Percentiles rank a stretch among this genome's conserved stretches.
These are phyloP conservation scores for Petrea volubilis DNA, from an alignment of 257 asterid genomes.

Conservation along the genomic window DNA sequence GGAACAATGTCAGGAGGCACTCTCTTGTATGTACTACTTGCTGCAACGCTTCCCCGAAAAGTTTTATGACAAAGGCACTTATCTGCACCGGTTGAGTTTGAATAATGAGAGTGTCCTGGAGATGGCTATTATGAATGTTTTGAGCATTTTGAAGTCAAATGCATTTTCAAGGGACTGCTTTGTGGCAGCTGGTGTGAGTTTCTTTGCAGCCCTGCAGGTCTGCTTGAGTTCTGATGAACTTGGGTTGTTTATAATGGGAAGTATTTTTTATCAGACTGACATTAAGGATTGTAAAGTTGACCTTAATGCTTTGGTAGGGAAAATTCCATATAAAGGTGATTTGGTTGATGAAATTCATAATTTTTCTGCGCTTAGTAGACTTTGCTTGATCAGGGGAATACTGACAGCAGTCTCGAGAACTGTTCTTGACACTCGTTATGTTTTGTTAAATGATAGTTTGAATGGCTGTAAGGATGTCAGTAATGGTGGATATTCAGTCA, in stretches of 20 bases:
- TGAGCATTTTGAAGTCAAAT: conserved; percentile 64
- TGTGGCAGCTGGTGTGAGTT: conserved; percentile 97
- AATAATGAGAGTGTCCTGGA: conserved; percentile 36
- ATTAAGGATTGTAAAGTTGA: conserved; percentile 32
- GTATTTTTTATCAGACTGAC: conserved; percentile 55
- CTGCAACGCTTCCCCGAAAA: conserved; percentile 81
- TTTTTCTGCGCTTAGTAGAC: conserved; percentile 70
- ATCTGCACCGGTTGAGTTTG: conserved; percentile 19
- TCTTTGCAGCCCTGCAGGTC: conserved; percentile 82
- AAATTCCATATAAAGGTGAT: conserved; percentile 56
- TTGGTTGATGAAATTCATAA: conserved; percentile 53
- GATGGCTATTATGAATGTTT: conserved; percentile 48
- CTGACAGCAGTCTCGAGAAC: conserved; percentile 91
- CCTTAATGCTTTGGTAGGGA: conserved; percentile 37
- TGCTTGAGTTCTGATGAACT: conserved; percentile 66
- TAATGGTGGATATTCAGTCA: conserved; percentile 32
- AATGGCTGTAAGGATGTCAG: conserved; percentile 26
- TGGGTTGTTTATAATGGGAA: conserved; percentile 68
- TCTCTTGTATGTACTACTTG: conserved; percentile 89
- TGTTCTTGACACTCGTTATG: conserved; percentile 58
- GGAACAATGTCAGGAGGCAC: conserved; percentile 98
- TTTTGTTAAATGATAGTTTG: conserved; percentile 32
- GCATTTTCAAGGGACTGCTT: conserved; percentile 88
- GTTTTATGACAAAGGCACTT: conserved; percentile 31
- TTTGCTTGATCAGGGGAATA: conserved; percentile 90